Base-by-base conservation (phyloP, 345 rosid species). In the Moricandia arvensis region DNA sequence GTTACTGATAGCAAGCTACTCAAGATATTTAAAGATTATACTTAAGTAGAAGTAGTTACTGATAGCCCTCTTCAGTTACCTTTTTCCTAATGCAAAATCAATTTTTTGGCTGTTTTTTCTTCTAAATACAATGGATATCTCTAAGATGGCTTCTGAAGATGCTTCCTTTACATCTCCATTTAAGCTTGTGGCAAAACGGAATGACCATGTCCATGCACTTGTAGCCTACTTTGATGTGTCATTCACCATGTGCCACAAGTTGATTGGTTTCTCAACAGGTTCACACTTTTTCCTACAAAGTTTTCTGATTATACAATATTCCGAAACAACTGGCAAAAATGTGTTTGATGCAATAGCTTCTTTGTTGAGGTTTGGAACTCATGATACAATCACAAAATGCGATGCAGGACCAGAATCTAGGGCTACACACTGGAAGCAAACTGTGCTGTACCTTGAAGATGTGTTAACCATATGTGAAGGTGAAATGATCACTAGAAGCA, bases 191-290 rank as follows among this genome's bases (percentile, higher is more conserved):
- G 97, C 98, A 62, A 82, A 85, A 72, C 87, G 96, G 6, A 86
- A 94, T 75, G 99, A 94, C 80, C 83, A 80, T 79, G 86, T 94
- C 85, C 97, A 94, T 79, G 97, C 98, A 29, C 82, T 94, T 72
- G 97, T 91, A 37, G 98, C 98, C 13, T 91, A 89, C 79, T 94
- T 94, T 76, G 98, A 91, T 74, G 97, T 94, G 16, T 78, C 93
- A 5, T 94, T 94, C 80, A 91, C 97, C 45, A 89, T 83, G 82
- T 91, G 97, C 71, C 97, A 94, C 71, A 94, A 94, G 76, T 66
- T 88, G 79, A 88, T 86, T 77, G 97, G 97, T 71, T 94, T 94
- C 88, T 94, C 98, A 16, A 94, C 98, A 76, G 98, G 97, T 90
- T 30, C 43, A 31, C 79, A 38, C 9, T 72, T 71, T 41, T 35